A percentile compares a stretch with the other conserved stretches of the same genome.
phyloP scores from a whole-genome alignment of 176 grass and related monocot species.

The Triticum urartu region DNA sequence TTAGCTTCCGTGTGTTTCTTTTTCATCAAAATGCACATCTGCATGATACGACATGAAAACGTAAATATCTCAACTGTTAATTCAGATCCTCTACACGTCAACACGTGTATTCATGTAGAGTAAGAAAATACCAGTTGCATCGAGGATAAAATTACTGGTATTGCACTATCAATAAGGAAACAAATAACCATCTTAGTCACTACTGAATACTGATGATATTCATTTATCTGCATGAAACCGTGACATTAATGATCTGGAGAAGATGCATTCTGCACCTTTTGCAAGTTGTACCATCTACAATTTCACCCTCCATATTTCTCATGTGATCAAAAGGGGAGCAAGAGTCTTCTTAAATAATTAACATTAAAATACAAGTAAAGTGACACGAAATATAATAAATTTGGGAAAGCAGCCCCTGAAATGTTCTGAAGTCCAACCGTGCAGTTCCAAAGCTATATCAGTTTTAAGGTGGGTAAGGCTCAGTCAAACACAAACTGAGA shows the following conservation, averaged over 20 bases:
- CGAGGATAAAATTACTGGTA: neutral
- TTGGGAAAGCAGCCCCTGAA: neutral
- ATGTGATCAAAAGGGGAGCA: neutral
- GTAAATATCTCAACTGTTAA: conserved; percentile 8
- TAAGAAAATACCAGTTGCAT: neutral
- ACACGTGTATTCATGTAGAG: neutral
- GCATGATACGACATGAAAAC: conserved; percentile 33
- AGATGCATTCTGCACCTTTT: conserved; percentile 15
- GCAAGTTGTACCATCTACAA: neutral
- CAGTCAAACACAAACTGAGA: neutral
- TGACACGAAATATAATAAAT: neutral
- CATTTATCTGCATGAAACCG: neutral
- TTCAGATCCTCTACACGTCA: neutral
- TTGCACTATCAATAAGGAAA: neutral
- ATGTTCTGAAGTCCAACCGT: neutral
- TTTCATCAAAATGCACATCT: conserved; percentile 86
- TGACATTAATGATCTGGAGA: conserved; percentile 6
- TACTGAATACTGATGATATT: neutral
- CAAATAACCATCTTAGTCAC: neutral
- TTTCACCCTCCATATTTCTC: neutral
- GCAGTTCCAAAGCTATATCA: conserved; percentile 15
- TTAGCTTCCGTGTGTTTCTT: conserved; percentile 90
- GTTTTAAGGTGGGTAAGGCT: conserved; percentile 1
- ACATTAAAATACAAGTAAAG: neutral
- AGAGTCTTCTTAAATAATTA: neutral